Base-by-base conservation (phyloP, 1,284 basidiomycete species). In the Heterobasidion occidentale region DNA sequence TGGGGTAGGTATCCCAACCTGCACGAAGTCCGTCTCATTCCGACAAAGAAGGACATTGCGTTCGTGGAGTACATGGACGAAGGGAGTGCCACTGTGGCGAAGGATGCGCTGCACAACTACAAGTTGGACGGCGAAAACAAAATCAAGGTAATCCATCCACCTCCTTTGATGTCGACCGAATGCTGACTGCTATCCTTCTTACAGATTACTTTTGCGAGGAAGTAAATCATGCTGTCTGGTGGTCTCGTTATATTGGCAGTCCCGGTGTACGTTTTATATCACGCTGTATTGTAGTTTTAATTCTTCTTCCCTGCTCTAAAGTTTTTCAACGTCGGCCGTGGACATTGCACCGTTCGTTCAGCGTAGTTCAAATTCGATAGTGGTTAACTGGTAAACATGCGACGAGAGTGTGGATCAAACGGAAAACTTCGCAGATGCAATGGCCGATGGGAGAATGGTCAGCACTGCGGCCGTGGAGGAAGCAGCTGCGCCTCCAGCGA, bases 11-110 rank as follows among this genome's bases (percentile, higher is more conserved):
- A 95, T 71, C 89, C 93, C 52, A 94, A 94, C 66, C 71, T 98
- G 58, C 72, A 94, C 82, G 93, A 97, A 80, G 94, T 98, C 15
- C 92, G 94, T 77, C 92, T 94, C 64, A 95, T 98, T 68, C 92
- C 94, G 38, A 93, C 92, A 51, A 94, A 96, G 74, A 88, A 88
- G 68, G 94, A 95, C 68, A 97, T 97, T 64, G 94, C 94, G 1
- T 98, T 98, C 78, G 92, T 98, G 71, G 94, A 98, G 70, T 98
- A 89, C 66, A 69, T 86, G 67, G 94, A 97, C 84, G 94, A 97
- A 70, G 81, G 77, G 46, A 90, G 88, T 61, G 89, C 94, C n/a
- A 86, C 83, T 14, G 83, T 89, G 44, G 94, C 94, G 36, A 95
- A 95, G 71, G 94, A 97, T 63, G 93, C 92, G 27, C 72, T 97